Evolutionary conservation across 2,329 filamentous ascomycete species (phyloP), one percentile per base, ranked within the genome.

Genomic region (Colletotrichum endophyticum): DNA sequence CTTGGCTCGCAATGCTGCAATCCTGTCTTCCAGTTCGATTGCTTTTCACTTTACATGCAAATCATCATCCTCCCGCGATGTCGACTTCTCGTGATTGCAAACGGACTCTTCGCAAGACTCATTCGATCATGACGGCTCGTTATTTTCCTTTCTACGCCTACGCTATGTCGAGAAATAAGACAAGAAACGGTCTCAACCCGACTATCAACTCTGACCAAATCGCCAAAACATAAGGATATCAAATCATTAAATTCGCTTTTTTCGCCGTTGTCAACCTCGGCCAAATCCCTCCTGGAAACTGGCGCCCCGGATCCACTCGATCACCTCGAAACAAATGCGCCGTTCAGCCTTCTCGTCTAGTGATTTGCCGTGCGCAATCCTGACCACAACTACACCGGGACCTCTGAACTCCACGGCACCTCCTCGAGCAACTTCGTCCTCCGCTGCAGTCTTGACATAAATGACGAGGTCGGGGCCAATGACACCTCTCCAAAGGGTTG

Each of bases 401-500:
- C 89, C 89, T 70, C 86, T 87, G 61, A 93, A 87, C 80, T 94
- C 92, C 7, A 94, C 92, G 0, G 86, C 84, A 4, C 88, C 89
- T 63, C 68, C 78, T 27, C 79, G 82, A n/a, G 79, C 78, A 61
- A 84, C 81, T 70, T 86, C 85, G 16, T 85, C 84, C 53, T 85
- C 83, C 8, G 80, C 44, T 62, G 80, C 80, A 49, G 83, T 80
- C 80, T 88, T 89, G 22, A 94, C 90, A 81, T 94, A 95, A 32
- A 97, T 88, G 2, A 94, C 94, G 62, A 96, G 86, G 84, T 99
- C 96, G 0, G 96, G 92, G 0, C 94, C 95, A 2, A 96, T 90
- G 70, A 95, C 94, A 12, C 95, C 95, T 12, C 96, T 93, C 96
- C 96, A 99, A 27, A 98, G 90, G 59, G 95, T 96, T 44, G 96